phyloP scores from a whole-genome alignment of 257 asterid species.

The Nicotiana knightiana region DNA sequence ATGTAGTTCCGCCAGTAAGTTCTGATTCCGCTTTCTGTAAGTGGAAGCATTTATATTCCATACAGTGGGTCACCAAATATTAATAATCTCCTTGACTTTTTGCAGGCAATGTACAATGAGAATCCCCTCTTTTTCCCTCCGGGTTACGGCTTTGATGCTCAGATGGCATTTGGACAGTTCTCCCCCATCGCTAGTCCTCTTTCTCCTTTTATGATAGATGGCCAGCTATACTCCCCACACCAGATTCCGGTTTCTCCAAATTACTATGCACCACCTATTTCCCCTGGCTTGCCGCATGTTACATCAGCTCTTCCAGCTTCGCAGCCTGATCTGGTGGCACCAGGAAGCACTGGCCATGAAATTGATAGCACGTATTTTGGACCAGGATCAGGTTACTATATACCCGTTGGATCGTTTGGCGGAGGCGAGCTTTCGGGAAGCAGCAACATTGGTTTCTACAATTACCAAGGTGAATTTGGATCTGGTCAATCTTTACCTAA shows the following conservation, averaged over 20 bases:
- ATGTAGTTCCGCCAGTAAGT: slow-evolving; percentile 82
- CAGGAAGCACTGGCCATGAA: slow-evolving; percentile 80
- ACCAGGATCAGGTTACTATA: slow-evolving; percentile 73
- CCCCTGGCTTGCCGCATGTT: slow-evolving; percentile 83
- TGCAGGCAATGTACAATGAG: slow-evolving; percentile 90
- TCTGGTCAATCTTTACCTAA: slow-evolving; percentile 59
- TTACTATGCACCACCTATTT: slow-evolving; percentile 68
- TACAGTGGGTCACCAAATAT: slow-evolving; percentile 13
- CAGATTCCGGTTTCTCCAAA: slow-evolving; percentile 71
- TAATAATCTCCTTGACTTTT: slow-evolving; percentile 20
- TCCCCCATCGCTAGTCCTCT: slow-evolving; percentile 83
- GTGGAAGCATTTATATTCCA: slow-evolving; percentile 9
- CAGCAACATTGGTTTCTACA: slow-evolving; percentile 70
- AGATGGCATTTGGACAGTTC: slow-evolving; percentile 92
- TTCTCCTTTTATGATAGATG: slow-evolving; percentile 87
- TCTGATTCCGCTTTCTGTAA: slow-evolving; percentile 4
- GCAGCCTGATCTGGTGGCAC: slow-evolving; percentile 61
- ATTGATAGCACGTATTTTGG: slow-evolving; percentile 66
- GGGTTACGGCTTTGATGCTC: slow-evolving; percentile 84
- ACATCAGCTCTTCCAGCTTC: slow-evolving; percentile 60
- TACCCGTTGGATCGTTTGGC: slow-evolving; percentile 81
- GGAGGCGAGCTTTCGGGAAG: slow-evolving; percentile 81
- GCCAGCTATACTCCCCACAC: slow-evolving; percentile 90
- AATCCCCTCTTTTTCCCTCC: slow-evolving; percentile 66
- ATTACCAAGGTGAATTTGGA: slow-evolving; percentile 72